These are phyloP conservation scores for Aspergillus viridinutans DNA, from an alignment of 2,329 filamentous ascomycete genomes.

Conservation along the genomic window DNA sequence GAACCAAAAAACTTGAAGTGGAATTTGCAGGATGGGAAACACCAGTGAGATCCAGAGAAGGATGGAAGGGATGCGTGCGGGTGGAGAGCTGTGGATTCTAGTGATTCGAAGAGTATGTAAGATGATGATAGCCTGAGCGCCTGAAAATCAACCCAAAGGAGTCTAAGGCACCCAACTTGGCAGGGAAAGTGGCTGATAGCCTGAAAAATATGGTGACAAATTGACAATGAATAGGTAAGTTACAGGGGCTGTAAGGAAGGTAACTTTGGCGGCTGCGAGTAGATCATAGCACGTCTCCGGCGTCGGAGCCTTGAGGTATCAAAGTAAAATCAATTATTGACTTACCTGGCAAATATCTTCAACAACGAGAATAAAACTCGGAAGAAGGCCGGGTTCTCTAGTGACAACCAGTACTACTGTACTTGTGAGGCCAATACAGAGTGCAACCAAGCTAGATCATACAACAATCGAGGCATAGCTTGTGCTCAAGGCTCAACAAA, in stretches of 20 bases:
- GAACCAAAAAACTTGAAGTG: slow-evolving; percentile 1
- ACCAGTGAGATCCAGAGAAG: slow-evolving; percentile 1
- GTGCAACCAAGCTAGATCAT: background rate
- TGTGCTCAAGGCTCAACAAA: background rate
- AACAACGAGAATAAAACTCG: background rate
- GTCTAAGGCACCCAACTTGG: slow-evolving; percentile 14
- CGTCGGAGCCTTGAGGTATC: background rate
- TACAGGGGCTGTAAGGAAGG: background rate
- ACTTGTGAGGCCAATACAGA: background rate
- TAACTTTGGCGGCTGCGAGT: background rate
- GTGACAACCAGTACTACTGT: background rate
- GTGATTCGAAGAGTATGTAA: slow-evolving; percentile 9
- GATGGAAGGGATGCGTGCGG: slow-evolving; percentile 5
- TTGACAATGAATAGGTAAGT: background rate
- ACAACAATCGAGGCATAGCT: background rate
- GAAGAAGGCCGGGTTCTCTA: background rate
- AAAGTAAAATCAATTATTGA: background rate
- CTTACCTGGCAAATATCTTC: too few relatives aligned
- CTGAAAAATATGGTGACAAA: background rate
- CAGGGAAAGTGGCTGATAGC: slow-evolving; percentile 1
- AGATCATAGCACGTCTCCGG: background rate
- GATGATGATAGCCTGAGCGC: slow-evolving; percentile 15
- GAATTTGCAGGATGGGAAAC: slow-evolving; percentile 1
- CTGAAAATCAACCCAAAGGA: slow-evolving; percentile 8
- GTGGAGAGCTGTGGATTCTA: background rate